Evolutionary conservation across 2,329 filamentous ascomycete species (phyloP).

Genomic region (Fusarium aywerte): DNA sequence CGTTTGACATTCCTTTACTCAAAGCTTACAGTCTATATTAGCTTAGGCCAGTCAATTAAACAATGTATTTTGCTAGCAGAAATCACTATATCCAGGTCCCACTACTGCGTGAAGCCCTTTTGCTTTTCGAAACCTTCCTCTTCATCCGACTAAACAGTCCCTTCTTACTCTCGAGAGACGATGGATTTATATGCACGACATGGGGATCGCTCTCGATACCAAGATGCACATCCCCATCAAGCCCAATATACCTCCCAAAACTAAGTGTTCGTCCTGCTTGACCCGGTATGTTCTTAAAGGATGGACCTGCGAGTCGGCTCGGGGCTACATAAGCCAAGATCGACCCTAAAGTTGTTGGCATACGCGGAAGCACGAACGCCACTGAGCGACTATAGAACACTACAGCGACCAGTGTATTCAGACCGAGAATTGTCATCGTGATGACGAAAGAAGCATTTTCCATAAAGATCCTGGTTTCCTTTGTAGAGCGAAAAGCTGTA

Average conservation of each 20-base stretch:
- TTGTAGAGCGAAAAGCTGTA: conserved; percentile 30
- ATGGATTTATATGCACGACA: conserved; percentile 47
- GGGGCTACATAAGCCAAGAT: conserved; percentile 60
- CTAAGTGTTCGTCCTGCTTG: conserved; percentile 56
- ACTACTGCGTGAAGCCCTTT: not conserved
- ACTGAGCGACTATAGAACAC: conserved; percentile 57
- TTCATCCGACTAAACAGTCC: not conserved
- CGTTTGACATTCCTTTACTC: no score
- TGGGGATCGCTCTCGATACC: conserved; percentile 63
- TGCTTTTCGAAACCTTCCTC: not conserved
- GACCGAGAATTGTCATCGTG: conserved; percentile 54
- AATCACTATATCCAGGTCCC: conserved; percentile 15
- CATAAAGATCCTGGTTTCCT: conserved; percentile 60
- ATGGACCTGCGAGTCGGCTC: conserved; percentile 49
- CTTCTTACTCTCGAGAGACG: not conserved
- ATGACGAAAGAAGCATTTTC: conserved; percentile 59
- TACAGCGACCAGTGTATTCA: conserved; percentile 57
- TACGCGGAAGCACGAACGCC: conserved; percentile 57
- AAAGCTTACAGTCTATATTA: no score
- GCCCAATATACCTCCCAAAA: conserved; percentile 62
- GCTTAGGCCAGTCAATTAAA: no score
- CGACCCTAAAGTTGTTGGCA: conserved; percentile 63
- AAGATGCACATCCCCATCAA: conserved; percentile 58
- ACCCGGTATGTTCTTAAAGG: no score
- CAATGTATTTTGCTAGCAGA: no score